Base-by-base conservation (phyloP, 371 early-diverging fungal species). In the Ecytonucleospora hepatopenaei region DNA sequence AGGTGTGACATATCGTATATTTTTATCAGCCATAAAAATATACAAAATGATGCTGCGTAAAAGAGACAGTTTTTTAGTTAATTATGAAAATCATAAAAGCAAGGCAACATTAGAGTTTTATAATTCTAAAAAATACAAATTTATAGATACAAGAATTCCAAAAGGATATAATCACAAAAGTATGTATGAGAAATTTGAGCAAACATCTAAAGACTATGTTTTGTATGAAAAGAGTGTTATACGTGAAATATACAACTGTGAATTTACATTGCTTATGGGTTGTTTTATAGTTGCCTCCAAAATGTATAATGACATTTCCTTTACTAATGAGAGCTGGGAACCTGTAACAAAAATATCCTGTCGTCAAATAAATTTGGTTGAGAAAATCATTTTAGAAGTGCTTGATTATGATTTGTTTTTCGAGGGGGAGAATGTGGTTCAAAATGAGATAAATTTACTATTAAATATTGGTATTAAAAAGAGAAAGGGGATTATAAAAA, bases 291-390 rank as follows among this genome's bases (percentile, higher is more conserved):
- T 63, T 53, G 19, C 64, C 5, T 54, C 8, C 3, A 63, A 63
- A 26, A 15, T 55, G 57, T 26, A 63, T 23, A 24, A 51, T 4
- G 64, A 63, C 26, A 30, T 63, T 5, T 5, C 64, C 15, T 63
- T 12, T 26, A 63, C 64, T 5, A 63, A 63, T 46, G 64, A 63
- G 17, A 35, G 46, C 33, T 63, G 64, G 64, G 56, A 31, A 47
- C 30, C 8, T 8, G 21, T 63, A 3, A 24, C 59, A 5, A 16
- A n/a, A 15, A n/a, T 58, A 5, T 4, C 66, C 19, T 12, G 19
- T 15, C 2, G 23, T 5, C 3, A n/a, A n/a, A 5, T 63, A 5
- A 63, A 60, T 24, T 24, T 21, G 17, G 30, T 19, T 3, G 64
- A 63, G 31, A 33, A 40, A 23, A 16, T 51, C 15, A 61, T 59